Base-by-base conservation (phyloP, 352 stramenopile species). In the Achlya hypogyna region DNA sequence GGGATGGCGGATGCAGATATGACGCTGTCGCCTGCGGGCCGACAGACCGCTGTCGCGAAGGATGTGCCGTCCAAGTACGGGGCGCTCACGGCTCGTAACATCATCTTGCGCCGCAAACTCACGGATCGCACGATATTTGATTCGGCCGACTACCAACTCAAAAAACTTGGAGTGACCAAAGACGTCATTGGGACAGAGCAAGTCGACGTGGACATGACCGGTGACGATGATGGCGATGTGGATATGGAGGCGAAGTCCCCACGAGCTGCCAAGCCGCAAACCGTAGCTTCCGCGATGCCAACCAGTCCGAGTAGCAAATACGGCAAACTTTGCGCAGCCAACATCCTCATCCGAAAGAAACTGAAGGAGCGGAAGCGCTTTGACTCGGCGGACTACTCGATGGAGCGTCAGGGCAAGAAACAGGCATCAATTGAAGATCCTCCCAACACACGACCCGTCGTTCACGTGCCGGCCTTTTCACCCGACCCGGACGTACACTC, bases 101-200 rank as follows among this genome's bases (percentile, higher is more conserved):
- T 78, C 45, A 53, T 83, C 8, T 32, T 86, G 27, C 58, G 51
- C 40, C 72, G 72, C 5, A 75, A 74, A 42, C 54, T 79, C 2
- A 71, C 74, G 34, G 70, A 77, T 31, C 73, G 81, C 23, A 74
- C 69, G 31, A 67, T 51, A 5, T 93, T 89, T 63, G 85, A 93
- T 74, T 93, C 85, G 64, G 85, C 85, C 4, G 85, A 93, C 70
- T 83, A 93, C 51, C 81, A 82, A 31, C 88, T 93, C 77, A 81
- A 84, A 53, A 79, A 86, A 62, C 49, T 63, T 29, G 60, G 60
- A 10, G 49, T 56, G 12, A 31, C 25, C 10, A 12, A 12, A 1
- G 49, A 56, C 31, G 31, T 38, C 12, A 56, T 56, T 10, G 49
- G 49, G 10, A 9, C 49, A n/a, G 49, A 56, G 12, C 60, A 67